phyloP scores from a whole-genome alignment of 108 stramenopile genomes.

The Stephanodiscus triporus region DNA sequence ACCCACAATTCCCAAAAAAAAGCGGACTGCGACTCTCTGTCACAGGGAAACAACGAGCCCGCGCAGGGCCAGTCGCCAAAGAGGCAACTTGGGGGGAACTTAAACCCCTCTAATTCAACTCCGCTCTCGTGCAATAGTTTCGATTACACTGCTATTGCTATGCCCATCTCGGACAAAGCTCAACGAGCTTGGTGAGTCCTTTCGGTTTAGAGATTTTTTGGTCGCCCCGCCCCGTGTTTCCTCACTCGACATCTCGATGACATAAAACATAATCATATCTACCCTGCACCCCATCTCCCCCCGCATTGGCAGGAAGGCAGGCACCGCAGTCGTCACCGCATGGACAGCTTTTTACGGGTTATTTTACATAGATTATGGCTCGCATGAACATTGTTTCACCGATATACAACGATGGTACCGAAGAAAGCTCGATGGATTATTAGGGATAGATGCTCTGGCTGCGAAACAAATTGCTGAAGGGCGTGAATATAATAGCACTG shows the following conservation, averaged over 20 bases:
- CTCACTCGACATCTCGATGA: background rate
- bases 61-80: too few species aligned
- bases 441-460: conserved; percentile 36
- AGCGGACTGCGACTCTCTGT: too few species aligned
- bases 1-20: too few species aligned
- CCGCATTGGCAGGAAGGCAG: conserved; percentile 38
- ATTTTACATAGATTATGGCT: conserved; percentile 51
- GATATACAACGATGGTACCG: conserved; percentile 51
- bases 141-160: background rate
- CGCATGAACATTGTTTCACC: conserved; percentile 43
- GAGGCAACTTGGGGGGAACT: too few species aligned
- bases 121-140: too few species aligned
- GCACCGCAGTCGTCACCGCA: conserved; percentile 42
- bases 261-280: background rate
- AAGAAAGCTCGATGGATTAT: conserved; percentile 37
- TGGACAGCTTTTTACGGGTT: conserved; percentile 45
- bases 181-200: conserved; percentile 42
- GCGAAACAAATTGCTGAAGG: conserved; percentile 13
- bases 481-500: conserved; percentile 8
- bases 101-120: too few species aligned
- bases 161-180: conserved; percentile 50
- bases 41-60: too few species aligned
- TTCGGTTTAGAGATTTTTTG: background rate
- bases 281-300: background rate
- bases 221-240: background rate